Conservation (phyloP, 2,329 filamentous ascomycete species). For the Fusarium zealandicum region DNA sequence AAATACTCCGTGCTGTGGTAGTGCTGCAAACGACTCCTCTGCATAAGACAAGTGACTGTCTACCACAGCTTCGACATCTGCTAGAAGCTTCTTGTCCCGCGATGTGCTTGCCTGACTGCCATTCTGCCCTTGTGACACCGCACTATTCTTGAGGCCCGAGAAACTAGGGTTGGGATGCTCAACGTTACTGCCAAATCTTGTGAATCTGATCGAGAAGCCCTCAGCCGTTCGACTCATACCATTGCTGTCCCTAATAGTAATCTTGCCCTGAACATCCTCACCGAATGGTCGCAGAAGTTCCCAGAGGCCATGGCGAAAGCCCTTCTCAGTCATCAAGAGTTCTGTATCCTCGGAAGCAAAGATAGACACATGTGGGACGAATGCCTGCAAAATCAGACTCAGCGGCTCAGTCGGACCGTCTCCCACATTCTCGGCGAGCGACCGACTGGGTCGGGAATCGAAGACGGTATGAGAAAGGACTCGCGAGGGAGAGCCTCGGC, state of each 20-base stretch:
- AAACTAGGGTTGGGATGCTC: slow-evolving; percentile 56
- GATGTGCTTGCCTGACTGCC: slow-evolving; percentile 40
- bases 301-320: slow-evolving; percentile 81
- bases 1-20: slow-evolving; percentile 48
- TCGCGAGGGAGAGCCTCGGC: slow-evolving; percentile 64
- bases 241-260: slow-evolving; percentile 88
- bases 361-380: slow-evolving; percentile 88
- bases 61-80: slow-evolving; percentile 80
- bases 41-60: slow-evolving; percentile 80
- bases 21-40: slow-evolving; percentile 63
- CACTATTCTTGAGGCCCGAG: slow-evolving; percentile 39
- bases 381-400: slow-evolving; percentile 78
- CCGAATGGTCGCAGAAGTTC: slow-evolving; percentile 91
- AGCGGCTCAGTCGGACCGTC: slow-evolving; percentile 62
- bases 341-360: slow-evolving; percentile 89
- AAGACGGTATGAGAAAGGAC: slow-evolving; percentile 66
- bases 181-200: slow-evolving; percentile 68
- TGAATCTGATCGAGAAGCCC: slow-evolving; percentile 89
- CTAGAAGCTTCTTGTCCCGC: slow-evolving; percentile 50
- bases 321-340: slow-evolving; percentile 80
- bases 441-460: slow-evolving; percentile 53
- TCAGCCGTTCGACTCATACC: slow-evolving; percentile 84
- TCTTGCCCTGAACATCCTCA: slow-evolving; percentile 84
- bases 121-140: slow-evolving; percentile 50
- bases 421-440: slow-evolving; percentile 53